phyloP scores from a whole-genome alignment of 2,329 filamentous ascomycete genomes.

The Phialocephala subalpina region DNA sequence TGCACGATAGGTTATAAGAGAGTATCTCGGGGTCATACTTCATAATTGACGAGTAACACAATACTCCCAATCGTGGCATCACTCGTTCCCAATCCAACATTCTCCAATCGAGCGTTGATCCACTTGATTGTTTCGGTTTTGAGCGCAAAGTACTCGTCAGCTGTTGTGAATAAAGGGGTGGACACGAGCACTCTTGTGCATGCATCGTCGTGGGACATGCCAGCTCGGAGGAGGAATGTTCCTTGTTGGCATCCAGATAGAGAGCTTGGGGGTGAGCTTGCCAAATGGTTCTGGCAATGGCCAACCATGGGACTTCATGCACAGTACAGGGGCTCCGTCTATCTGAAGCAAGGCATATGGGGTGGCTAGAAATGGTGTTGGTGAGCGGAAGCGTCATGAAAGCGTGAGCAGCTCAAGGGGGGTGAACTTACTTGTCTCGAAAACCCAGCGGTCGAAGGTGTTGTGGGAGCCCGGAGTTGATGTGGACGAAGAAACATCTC shows the following conservation, averaged over 20 bases:
- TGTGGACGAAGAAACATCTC: neutral
- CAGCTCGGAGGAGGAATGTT: conserved; percentile 18
- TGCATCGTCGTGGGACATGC: conserved; percentile 14
- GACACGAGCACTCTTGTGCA: conserved; percentile 18
- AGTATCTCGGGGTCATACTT: conserved; percentile 6
- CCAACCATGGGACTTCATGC: conserved; percentile 19
- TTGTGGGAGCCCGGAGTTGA: conserved; percentile 11
- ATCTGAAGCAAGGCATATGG: conserved; percentile 23
- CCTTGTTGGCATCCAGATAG: conserved; percentile 21
- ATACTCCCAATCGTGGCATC: conserved; percentile 26
- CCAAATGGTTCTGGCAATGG: conserved; percentile 20
- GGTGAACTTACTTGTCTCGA: conserved; percentile 20
- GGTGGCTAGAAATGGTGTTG: conserved; percentile 7
- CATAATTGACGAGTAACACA: conserved; percentile 19
- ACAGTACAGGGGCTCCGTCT: conserved; percentile 21
- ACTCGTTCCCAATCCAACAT: conserved; percentile 13
- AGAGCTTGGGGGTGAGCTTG: conserved; percentile 15
- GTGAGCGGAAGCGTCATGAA: neutral
- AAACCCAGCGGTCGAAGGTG: conserved; percentile 15
- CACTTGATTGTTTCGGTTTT: conserved; percentile 23
- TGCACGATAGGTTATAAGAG: neutral
- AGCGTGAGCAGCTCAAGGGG: neutral
- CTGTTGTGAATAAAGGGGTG: conserved; percentile 17
- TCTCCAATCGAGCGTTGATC: conserved; percentile 16
- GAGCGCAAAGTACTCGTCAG: conserved; percentile 16